Conservation (phyloP, 495 filamentous ascomycete genomes). For the Recurvomyces mirabilis region DNA sequence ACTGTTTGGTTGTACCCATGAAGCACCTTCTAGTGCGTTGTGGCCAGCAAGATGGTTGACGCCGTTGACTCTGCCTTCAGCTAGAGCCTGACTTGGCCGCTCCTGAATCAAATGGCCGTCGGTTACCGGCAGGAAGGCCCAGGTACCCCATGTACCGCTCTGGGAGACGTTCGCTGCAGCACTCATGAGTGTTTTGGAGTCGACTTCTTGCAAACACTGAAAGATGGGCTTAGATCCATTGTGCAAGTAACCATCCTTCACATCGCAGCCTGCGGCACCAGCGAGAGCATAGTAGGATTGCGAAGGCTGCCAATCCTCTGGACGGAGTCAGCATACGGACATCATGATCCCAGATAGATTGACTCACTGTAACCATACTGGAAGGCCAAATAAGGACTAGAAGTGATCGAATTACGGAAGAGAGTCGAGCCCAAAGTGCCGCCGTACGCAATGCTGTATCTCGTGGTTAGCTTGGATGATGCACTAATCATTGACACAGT, state of each 20-base stretch:
- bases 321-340: no score
- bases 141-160: constrained; percentile 37
- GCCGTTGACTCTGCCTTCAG: constrained; percentile 40
- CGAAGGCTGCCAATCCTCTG: no score
- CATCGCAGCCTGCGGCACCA: constrained; percentile 38
- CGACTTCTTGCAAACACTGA: constrained; percentile 42
- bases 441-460: constrained; percentile 30
- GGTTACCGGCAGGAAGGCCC: constrained; percentile 52
- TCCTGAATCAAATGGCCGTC: constrained; percentile 47
- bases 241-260: constrained; percentile 13
- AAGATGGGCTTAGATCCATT: constrained; percentile 34
- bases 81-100: constrained; percentile 41
- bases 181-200: constrained; percentile 42
- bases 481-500: neutral
- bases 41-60: constrained; percentile 38
- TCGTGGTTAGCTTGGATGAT: neutral
- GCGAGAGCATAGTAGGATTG: constrained; percentile 48
- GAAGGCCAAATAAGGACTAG: constrained; percentile 14
- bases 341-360: no score
- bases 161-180: constrained; percentile 41
- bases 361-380: constrained; percentile 29
- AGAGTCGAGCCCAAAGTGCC: constrained; percentile 31
- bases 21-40: constrained; percentile 42
- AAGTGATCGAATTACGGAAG: constrained; percentile 21
- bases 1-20: constrained; percentile 23